Evolutionary conservation across 208 protist species (phyloP), one percentile per base, ranked within the genome.

Genomic region (Baffinella frigidus): DNA sequence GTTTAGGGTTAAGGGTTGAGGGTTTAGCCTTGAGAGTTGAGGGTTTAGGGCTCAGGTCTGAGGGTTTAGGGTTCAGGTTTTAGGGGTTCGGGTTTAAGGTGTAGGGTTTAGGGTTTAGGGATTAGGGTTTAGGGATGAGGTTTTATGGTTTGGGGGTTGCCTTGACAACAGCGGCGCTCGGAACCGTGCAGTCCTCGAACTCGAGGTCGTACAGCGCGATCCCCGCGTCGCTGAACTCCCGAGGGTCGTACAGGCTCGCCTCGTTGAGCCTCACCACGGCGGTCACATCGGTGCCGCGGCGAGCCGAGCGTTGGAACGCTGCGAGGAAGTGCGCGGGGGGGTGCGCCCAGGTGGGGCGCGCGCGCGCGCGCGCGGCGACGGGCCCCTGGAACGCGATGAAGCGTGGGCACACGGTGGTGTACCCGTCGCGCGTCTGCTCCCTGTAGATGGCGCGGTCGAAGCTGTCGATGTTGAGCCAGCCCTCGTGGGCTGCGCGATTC

Each of bases 181-280:
- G 83, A 11, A 35, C 30, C 5, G 83, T 90, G 61, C 83, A 90
- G 83, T 90, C 83, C 10, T 77, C 83, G 38, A 90, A 90, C 11
- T 77, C 20, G 11, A 90, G 36, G 64, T 90, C 83, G 43, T 90
- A 35, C 7, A 44, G 51, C 20, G 44, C 56, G 24, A 90, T 90
- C 14, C 83, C 83, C 11, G 14, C 27, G 36, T 90, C 41, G n/a
- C 50, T 43, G 41, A 90, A 90, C 27, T 11, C 27, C 24, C 44
- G 44, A 3, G 36, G 51, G 83, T 90, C 83, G 83, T 90, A 90
- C 44, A n/a, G 30, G 74, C 10, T 35, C 36, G 35, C 14, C 62
- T 77, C 64, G 51, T 90, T 90, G 30, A 90, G 56, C 36, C 83
- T 44, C n/a, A 90, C 38, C 56, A 90, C 83, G 24, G 45, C 83